Evolutionary conservation across 129 eudicot species (phyloP), one percentile per base, ranked within the genome.

Genomic region (Flaveria bidentis): DNA sequence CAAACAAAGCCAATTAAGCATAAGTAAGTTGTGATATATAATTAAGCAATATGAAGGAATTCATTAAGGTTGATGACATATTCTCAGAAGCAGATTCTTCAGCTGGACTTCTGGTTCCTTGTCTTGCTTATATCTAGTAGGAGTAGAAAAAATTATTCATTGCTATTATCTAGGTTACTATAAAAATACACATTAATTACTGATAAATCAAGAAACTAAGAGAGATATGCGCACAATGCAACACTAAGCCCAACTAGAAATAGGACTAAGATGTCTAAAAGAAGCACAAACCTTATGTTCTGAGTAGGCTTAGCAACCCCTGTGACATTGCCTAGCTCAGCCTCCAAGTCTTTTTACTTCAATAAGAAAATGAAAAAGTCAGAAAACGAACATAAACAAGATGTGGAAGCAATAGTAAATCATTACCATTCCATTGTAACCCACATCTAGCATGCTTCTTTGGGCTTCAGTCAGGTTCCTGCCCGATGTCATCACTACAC

Each of bases 261-360:
- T 42, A 67, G 25, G n/a, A 42, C 16, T 62, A 18, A 67, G 53
- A 50, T 26, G 36, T 30, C 36, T 3, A 42, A 61, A 42, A 1
- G 10, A 23, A 73, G 20, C 72, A 68, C 71, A 47, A 25, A 95
- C 99, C 99, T 91, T 74, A 95, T 95, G 82, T 89, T 95, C 39
- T 97, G 94, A 49, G 96, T 87, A 61, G 96, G 99, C 81, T 83
- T 95, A 51, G 97, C 97, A 57, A 70, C 61, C 82, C 91, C 97
- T 9, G 86, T 79, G 49, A 95, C 99, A 86, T 86, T 95, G 67
- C 57, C 92, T 78, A 91, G 92, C 82, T 95, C 99, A 14, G 94
- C 96, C 83, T 95, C 99, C 94, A 95, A 82, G 80, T 95, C 99
- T 95, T 95, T 95, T 91, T 89, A 91, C 99, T 91, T 80, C 65